Evolutionary conservation across 495 filamentous ascomycete genomes (phyloP), one percentile per base, ranked within the genome.

Genomic region (Aspergillus cristatus): DNA sequence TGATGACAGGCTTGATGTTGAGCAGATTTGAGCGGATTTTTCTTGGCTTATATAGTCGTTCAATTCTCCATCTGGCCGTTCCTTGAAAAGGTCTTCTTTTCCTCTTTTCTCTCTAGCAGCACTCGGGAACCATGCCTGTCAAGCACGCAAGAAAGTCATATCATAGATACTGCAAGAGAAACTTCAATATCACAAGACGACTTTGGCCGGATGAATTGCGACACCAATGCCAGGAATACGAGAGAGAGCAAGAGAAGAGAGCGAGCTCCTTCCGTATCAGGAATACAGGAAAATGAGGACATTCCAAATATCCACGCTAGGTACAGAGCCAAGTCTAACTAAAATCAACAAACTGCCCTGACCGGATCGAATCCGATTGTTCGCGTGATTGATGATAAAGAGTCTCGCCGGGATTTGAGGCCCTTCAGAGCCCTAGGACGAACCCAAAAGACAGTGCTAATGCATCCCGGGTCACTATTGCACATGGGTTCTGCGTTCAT

Each of bases 21-120:
- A 60, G 54, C 43, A 47, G 8, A 50, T 54, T 51, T 56, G 54
- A 55, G 57, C 37, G 52, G 42, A 46, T 42, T 57, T 15, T 3
- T 14, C 4, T 8, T 6, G 11, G 14, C 40, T 49, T 55, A 55
- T 47, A 55, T 55, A 53, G 28, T 32, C 20, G 8, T 25, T 8
- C 37, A 24, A 14, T 22, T 7, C 34, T 2, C 14, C 15, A 3
- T 32, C 17, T n/a, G 17, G 10, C 28, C 32, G 11, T 34, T 32
- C 22, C 24, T 43, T 34, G n/a, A n/a, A n/a, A n/a, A n/a, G n/a
- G 26, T 17, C 38, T 34, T 6, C 24, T 20, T 8, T 14, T 20
- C 17, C 37, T 42, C 37, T 28, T 18, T 37, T 37, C 20, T 24
- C 20, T n/a, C n/a, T n/a, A n/a, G n/a, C n/a, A n/a, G n/a, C 4